Base-by-base conservation (phyloP, 345 rosid genomes). In the Arabis alpina region DNA sequence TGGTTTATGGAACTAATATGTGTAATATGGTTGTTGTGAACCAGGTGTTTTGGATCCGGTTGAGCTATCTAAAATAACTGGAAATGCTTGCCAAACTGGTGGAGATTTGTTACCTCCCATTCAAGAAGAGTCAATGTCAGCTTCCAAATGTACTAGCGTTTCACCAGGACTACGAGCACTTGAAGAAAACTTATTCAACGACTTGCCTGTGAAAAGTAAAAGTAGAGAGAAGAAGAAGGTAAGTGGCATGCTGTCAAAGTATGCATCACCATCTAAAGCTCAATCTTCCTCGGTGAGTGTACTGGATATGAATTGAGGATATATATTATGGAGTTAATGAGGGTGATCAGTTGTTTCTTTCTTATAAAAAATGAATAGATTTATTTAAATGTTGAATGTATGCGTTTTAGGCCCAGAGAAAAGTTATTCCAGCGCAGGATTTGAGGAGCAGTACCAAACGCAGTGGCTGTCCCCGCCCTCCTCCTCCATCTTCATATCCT, bases 401-500 rank as follows among this genome's bases (percentile, higher is more conserved):
- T 70, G 71, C 70, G 64, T 47, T 61, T 63, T 82, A 86, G 96
- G 84, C 79, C 52, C 89, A 84, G 79, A 77, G 81, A 68, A 87
- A 84, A 66, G 79, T 85, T 43, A 75, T 75, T 56, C 42, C 86
- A 54, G 70, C 80, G 34, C 80, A 68, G 60, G 92, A 80, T 64
- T 69, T 72, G 71, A 81, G 83, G 77, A 88, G 87, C 64, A 86
- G 87, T 9, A 84, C 95, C 54, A 89, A 91, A 80, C 85, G 86
- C 43, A 81, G 88, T 48, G 89, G 89, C 55, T 76, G 84, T 34
- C 88, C 86, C 19, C 80, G 80, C 54, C 88, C 89, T 40, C 79
- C 66, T 66, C 72, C 80, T 34, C 75, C 87, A 75, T 79, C 92
- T 75, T 83, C 90, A 93, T 93, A 93, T 93, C 99, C 99, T 91